These are phyloP conservation scores for Cichorium intybus DNA, from an alignment of 140 eudicot genomes.

Conservation along the genomic window DNA sequence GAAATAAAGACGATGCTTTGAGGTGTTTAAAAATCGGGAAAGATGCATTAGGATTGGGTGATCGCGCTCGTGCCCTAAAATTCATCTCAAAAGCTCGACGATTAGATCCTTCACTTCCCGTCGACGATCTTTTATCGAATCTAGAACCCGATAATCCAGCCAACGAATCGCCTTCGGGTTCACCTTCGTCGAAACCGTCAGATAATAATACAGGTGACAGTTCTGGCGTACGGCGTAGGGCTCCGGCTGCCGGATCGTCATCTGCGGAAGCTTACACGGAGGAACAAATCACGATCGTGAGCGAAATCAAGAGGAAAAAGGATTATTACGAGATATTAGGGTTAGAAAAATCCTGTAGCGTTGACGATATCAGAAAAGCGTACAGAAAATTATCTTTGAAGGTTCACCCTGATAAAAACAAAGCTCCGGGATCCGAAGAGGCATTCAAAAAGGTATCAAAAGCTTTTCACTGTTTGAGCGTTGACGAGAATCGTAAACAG, in stretches of 20 bases:
- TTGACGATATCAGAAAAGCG: slow-evolving; percentile 76
- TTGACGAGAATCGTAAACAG: slow-evolving; percentile 50
- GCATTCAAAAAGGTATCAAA: slow-evolving; percentile 78
- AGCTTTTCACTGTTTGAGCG: slow-evolving; percentile 83
- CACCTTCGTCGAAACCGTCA: slow-evolving; percentile 18
- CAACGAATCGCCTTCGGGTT: slow-evolving; percentile 1
- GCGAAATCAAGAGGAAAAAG: slow-evolving; percentile 64
- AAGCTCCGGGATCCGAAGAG: slow-evolving; percentile 83
- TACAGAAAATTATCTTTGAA: slow-evolving; percentile 76
- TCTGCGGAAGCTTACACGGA: slow-evolving; percentile 38
- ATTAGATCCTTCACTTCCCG: slow-evolving; percentile 50
- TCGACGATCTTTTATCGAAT: slow-evolving; percentile 45
- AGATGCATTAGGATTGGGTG: slow-evolving; percentile 52
- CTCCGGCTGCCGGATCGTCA: slow-evolving; percentile 27
- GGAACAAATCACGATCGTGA: slow-evolving; percentile 48
- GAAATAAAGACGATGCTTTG: slow-evolving; percentile 81
- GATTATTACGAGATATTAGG: slow-evolving; percentile 79
- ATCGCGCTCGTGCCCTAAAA: slow-evolving; percentile 55
- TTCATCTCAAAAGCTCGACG: slow-evolving; percentile 59
- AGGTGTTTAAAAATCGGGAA: slow-evolving; percentile 65
- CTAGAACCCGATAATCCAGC: slow-evolving; percentile 19
- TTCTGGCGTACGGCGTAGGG: slow-evolving; percentile 51
- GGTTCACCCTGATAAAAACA: slow-evolving; percentile 91
- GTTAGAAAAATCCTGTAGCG: slow-evolving; percentile 54
- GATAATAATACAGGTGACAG: slow-evolving; percentile 1